Conservation (phyloP, 805 yeast genomes). For the Candida ortonii region DNA sequence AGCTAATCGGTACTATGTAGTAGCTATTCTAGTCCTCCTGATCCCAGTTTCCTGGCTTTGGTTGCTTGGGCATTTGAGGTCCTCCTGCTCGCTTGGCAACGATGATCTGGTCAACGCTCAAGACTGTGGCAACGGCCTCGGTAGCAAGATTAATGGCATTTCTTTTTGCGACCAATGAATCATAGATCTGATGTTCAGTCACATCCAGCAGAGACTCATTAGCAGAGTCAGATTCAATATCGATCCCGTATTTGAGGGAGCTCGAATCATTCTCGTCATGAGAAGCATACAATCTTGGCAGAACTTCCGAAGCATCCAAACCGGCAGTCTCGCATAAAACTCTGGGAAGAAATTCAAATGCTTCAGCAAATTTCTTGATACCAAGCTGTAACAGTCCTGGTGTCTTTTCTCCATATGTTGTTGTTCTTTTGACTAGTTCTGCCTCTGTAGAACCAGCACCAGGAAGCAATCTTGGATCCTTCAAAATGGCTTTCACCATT, state of each 20-base stretch:
- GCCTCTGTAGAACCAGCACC: conserved; percentile 97
- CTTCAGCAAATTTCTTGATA: conserved; percentile 88
- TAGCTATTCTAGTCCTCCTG: conserved; percentile 79
- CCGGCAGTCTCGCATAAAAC: conserved; percentile 94
- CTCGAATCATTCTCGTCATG: conserved; percentile 54
- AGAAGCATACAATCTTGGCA: conserved; percentile 85
- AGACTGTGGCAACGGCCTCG: conserved; percentile 87
- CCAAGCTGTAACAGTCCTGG: conserved; percentile 93
- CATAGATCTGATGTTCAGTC: conserved; percentile 66
- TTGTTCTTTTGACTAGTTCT: conserved; percentile 75
- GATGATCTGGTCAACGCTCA: conserved; percentile 93
- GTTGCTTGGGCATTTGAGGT: conserved; percentile 83
- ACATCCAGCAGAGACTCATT: conserved; percentile 72
- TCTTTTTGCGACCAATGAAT: conserved; percentile 73
- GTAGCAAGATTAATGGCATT: conserved; percentile 92
- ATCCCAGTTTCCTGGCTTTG: conserved; percentile 94
- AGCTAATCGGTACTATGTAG: no score
- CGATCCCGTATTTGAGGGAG: conserved; percentile 55
- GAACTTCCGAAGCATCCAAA: conserved; percentile 81
- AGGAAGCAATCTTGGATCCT: conserved; percentile 77
- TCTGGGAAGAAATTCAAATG: conserved; percentile 92
- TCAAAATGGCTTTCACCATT: conserved; percentile 83
- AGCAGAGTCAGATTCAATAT: conserved; percentile 67
- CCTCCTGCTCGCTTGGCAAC: conserved; percentile 99
- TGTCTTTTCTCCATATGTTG: conserved; percentile 86